Evolutionary conservation across 257 asterid genomes (phyloP), one percentile per base, ranked within the genome.

Genomic region (Anisodus tanguticus): DNA sequence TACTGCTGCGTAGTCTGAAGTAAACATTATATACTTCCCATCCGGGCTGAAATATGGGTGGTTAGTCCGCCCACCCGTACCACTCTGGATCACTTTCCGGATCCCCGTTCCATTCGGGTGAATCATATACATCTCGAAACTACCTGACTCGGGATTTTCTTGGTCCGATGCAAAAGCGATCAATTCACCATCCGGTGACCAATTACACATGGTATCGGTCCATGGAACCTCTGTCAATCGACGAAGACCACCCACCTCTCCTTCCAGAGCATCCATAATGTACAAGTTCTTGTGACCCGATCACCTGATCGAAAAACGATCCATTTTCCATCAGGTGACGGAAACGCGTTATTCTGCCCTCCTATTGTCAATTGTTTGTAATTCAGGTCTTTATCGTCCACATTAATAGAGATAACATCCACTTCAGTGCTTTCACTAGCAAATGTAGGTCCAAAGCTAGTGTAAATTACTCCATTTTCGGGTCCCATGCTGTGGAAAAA

Each of bases 21-120:
- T 93, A 51, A 95, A 83, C 82, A 91, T 98, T 2, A 95, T 85
- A 84, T 93, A 82, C 74, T 91, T 87, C 63, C 97, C 90, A 82
- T 95, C 97, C 2, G 97, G 99, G 84, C 98, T 95, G 84, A 94
- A 94, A 89, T 93, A 93, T 2, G 98, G 98, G 89, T 95, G 99
- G 90, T 94, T 95, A 9, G 93, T 84, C 51, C 98, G 88, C 78
- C 99, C 99, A 13, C 95, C 98, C 3, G 8, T 79, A 6, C 99
- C 99, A 64, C 97, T 95, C 45, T 91, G 94, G 85, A 93, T 83
- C 91, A 95, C 87, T 85, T 94, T 93, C 12, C 84, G 94, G 68
- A 95, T 93, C 63, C 97, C 97, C 0, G 97, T 92, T 0, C 99
- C 97, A 19, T 95, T 91, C 0, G 99, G 98, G 67, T 90, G 97